These are phyloP conservation scores for Leucocoprinus birnbaumii DNA, from an alignment of 768 basidiomycete species.

Conservation along the genomic window DNA sequence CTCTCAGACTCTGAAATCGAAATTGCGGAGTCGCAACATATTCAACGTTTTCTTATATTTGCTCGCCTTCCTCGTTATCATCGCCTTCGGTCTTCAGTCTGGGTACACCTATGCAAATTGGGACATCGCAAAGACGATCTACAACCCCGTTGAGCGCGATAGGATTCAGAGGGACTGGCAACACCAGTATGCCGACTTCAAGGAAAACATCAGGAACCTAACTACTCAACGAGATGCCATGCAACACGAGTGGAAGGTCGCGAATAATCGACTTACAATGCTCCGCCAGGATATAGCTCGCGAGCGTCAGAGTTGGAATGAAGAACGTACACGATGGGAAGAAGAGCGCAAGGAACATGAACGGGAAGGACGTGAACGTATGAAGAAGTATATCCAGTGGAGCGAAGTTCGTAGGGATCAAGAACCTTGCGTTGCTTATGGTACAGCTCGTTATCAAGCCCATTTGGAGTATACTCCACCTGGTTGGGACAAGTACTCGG, in stretches of 20 bases:
- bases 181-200: not conserved
- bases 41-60: not conserved
- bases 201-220: not conserved
- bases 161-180: not conserved
- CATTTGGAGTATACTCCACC: slow-evolving; percentile 4
- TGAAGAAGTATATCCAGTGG: slow-evolving; percentile 3
- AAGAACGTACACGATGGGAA: slow-evolving; percentile 2
- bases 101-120: not conserved
- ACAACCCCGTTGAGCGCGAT: not conserved
- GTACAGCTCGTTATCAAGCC: slow-evolving; percentile 2
- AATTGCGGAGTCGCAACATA: no score
- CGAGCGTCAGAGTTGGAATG: not conserved
- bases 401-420: not conserved
- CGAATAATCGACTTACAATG: not conserved
- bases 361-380: not conserved
- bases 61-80: not conserved
- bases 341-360: not conserved
- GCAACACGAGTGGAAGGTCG: not conserved
- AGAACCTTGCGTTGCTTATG: not conserved
- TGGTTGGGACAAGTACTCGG: not conserved
- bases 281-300: not conserved
- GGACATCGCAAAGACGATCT: not conserved
- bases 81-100: not conserved
- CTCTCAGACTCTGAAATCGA: no score
- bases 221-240: not conserved